These are phyloP conservation scores for Epicoccum nigrum DNA, from an alignment of 2,329 filamentous ascomycete species.

Conservation along the genomic window DNA sequence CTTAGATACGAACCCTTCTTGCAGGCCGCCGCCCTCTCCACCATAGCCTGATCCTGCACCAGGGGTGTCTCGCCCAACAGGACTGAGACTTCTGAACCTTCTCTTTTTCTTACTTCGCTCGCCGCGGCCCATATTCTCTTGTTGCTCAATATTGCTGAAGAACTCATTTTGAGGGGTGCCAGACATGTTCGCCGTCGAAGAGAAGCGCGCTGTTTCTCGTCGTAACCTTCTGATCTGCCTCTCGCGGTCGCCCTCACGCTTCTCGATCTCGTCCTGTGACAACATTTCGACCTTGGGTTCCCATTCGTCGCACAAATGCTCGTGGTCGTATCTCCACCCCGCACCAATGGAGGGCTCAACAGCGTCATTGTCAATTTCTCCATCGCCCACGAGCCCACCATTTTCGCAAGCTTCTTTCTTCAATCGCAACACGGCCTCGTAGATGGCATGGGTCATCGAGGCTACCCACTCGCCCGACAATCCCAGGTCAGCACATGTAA, in stretches of 20 bases:
- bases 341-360: constrained; percentile 76
- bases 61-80: constrained; percentile 80
- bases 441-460: constrained; percentile 93
- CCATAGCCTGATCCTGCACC: constrained; percentile 73
- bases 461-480: constrained; percentile 91
- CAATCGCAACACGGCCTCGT: constrained; percentile 87
- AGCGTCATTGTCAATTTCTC: constrained; percentile 87
- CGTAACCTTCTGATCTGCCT: constrained; percentile 84
- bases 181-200: constrained; percentile 80
- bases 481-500: constrained; percentile 91
- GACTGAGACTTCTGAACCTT: constrained; percentile 86
- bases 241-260: constrained; percentile 92
- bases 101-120: constrained; percentile 96
- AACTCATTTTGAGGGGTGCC: constrained; percentile 69
- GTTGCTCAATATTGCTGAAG: constrained; percentile 60
- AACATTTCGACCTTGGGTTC: constrained; percentile 63
- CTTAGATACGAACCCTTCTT: constrained; percentile 47
- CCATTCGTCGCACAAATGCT: constrained; percentile 71
- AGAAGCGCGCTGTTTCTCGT: constrained; percentile 90
- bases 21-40: constrained; percentile 65
- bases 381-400: constrained; percentile 76
- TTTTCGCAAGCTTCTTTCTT: constrained; percentile 98
- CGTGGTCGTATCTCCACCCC: constrained; percentile 94
- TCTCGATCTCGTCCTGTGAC: constrained; percentile 96
- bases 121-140: constrained; percentile 86